Percentiles rank a stretch among this genome's conserved stretches.
Conservation (phyloP, 139 green algal genomes). For the Chlamydomonas schloesseri region DNA sequence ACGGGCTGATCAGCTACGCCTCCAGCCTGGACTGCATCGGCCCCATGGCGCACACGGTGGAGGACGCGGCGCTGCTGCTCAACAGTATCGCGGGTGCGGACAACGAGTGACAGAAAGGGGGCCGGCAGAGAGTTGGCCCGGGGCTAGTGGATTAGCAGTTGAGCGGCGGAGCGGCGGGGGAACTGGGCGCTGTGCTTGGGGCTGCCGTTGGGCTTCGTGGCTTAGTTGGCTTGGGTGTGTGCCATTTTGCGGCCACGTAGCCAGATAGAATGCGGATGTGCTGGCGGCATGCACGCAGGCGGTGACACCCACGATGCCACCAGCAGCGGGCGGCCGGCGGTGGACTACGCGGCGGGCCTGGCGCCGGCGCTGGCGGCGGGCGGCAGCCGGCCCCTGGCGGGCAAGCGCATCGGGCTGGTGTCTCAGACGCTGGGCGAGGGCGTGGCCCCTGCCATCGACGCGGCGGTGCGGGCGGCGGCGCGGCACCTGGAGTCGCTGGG, state of each 20-base stretch:
- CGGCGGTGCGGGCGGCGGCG: slow-evolving; percentile 58
- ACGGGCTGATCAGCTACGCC: slow-evolving; percentile 95
- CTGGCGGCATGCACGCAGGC: no score
- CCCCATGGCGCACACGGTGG: slow-evolving; percentile 82
- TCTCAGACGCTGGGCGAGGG: slow-evolving; percentile 87
- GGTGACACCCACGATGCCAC: slow-evolving; percentile 81
- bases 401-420: slow-evolving; percentile 84
- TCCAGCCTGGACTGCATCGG: slow-evolving; percentile 94
- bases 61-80: slow-evolving; percentile 91
- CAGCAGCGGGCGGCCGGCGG: slow-evolving; percentile 35
- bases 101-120: no score
- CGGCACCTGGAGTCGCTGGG: slow-evolving; percentile 85
- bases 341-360: slow-evolving; percentile 68
- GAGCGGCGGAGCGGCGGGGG: no score
- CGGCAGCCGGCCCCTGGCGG: slow-evolving; percentile 70
- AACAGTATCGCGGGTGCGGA: slow-evolving; percentile 79
- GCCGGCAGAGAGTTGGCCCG: no score
- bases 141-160: no score
- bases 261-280: no score
- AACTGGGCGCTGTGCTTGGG: no score
- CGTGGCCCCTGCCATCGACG: slow-evolving; percentile 64
- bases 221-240: no score
- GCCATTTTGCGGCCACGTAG: no score
- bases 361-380: slow-evolving; percentile 43
- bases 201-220: no score